These are phyloP conservation scores for Evansstolkia leycettana DNA, from an alignment of 495 filamentous ascomycete genomes.

Conservation along the genomic window DNA sequence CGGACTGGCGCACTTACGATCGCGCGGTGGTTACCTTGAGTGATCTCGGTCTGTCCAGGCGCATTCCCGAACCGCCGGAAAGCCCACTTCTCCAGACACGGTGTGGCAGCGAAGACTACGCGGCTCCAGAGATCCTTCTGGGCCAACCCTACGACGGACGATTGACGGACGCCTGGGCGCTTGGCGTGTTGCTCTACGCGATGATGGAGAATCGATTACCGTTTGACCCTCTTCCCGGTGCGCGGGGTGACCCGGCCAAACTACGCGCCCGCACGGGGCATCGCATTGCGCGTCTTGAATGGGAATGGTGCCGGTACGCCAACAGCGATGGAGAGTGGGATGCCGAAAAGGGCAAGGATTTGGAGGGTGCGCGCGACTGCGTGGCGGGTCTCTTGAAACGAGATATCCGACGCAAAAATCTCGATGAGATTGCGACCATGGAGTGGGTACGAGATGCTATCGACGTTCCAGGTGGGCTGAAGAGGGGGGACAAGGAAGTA, in stretches of 20 bases:
- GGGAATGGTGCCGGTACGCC: constrained; percentile 81
- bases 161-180: constrained; percentile 83
- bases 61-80: constrained; percentile 59
- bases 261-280: constrained; percentile 71
- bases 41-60: constrained; percentile 81
- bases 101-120: constrained; percentile 95
- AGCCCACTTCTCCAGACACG: constrained; percentile 68
- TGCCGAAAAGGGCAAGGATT: constrained; percentile 40
- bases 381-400: constrained; percentile 77
- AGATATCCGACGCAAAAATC: constrained; percentile 56
- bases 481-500: constrained; percentile 53
- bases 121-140: constrained; percentile 90
- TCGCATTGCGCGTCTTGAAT: constrained; percentile 88
- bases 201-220: constrained; percentile 85
- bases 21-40: constrained; percentile 78
- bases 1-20: constrained; percentile 59
- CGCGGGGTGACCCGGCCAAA: constrained; percentile 53
- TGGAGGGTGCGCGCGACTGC: constrained; percentile 63
- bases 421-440: constrained; percentile 56
- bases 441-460: constrained; percentile 73
- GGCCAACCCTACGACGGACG: constrained; percentile 93
- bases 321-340: constrained; percentile 64
- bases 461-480: constrained; percentile 54
- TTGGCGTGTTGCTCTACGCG: constrained; percentile 87
- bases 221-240: constrained; percentile 74